Percentiles rank a stretch among this genome's conserved stretches.
Conservation (phyloP, 306 rosid genomes). For the Acmispon strigosus region DNA sequence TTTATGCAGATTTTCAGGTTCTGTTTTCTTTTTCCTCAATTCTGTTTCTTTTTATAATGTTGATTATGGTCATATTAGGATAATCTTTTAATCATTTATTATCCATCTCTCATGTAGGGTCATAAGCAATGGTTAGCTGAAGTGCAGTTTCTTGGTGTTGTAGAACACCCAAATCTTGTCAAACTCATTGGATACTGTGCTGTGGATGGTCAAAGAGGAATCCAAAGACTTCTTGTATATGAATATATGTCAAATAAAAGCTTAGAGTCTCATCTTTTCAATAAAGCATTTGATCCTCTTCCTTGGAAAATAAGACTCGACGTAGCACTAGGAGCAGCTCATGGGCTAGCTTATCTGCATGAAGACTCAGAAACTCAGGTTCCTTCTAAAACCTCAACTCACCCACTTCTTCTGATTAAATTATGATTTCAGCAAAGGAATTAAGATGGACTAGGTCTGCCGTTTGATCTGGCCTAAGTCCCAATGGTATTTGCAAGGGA, state of each 20-base stretch:
- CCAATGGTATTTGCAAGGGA: no score
- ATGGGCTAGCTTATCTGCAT: constrained; percentile 58
- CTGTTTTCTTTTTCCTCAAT: neutral
- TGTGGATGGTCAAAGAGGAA: constrained; percentile 57
- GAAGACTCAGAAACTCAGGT: constrained; percentile 73
- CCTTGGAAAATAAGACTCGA: constrained; percentile 55
- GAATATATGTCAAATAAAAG: constrained; percentile 60
- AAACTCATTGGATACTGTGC: constrained; percentile 67
- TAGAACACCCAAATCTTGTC: constrained; percentile 69
- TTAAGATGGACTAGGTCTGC: neutral
- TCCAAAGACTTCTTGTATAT: constrained; percentile 62
- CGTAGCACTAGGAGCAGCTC: constrained; percentile 55
- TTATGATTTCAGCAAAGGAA: neutral
- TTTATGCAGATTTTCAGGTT: neutral
- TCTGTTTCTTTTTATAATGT: neutral
- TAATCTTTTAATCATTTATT: neutral
- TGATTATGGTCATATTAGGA: neutral
- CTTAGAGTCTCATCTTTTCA: constrained; percentile 62
- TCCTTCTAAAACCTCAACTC: neutral
- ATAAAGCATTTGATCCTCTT: constrained; percentile 31
- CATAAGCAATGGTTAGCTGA: constrained; percentile 77
- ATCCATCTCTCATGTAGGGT: constrained; percentile 31
- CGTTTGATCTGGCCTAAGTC: neutral
- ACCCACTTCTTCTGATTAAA: neutral
- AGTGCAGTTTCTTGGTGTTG: constrained; percentile 67